Conservation (phyloP, 2,329 filamentous ascomycete species). For the Pyrenophora tritici-repentis region DNA sequence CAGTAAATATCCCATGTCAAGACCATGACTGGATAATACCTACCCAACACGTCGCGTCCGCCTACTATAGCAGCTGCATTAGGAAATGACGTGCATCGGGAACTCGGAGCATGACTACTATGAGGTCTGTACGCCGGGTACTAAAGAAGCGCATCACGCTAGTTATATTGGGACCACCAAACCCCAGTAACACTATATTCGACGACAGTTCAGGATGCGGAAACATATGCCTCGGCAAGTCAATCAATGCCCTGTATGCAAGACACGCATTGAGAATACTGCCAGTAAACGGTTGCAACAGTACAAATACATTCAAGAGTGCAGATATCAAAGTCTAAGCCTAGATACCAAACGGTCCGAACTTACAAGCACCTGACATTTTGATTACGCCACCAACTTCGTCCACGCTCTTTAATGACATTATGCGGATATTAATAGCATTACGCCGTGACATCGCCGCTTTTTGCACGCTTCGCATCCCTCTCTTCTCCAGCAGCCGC, state of each 20-base stretch:
- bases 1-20: neutral
- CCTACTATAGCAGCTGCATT: neutral
- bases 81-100: conserved; percentile 17
- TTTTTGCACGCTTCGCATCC: conserved; percentile 41
- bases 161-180: no score
- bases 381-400: neutral
- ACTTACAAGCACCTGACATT: no score
- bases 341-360: no score
- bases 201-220: no score
- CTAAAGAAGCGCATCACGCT: no score
- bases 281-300: no score
- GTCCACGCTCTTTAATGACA: neutral
- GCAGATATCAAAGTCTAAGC: no score
- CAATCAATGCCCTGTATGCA: no score
- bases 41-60: neutral
- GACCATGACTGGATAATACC: neutral
- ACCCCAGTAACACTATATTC: no score
- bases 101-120: conserved; percentile 20
- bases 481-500: conserved; percentile 34
- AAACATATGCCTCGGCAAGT: no score
- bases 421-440: neutral
- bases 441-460: conserved; percentile 24
- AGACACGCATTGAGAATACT: no score
- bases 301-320: no score
- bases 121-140: conserved; percentile 19